These are phyloP conservation scores for Tetracentron sinense DNA, from an alignment of 164 flowering plant species.

Conservation along the genomic window DNA sequence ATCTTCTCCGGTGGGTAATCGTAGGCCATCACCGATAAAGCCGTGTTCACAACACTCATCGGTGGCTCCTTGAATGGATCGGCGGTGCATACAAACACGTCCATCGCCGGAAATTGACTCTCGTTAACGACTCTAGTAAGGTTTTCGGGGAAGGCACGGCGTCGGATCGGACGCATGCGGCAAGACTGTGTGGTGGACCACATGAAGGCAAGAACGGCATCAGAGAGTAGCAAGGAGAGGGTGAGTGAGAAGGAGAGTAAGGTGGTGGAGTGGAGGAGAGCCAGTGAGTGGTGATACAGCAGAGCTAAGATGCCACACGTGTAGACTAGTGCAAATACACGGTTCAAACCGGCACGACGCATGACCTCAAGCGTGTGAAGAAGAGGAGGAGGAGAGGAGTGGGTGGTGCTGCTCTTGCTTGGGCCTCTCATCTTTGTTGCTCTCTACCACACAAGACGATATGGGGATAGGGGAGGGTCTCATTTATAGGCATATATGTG, in stretches of 20 bases:
- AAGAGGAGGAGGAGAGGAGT: too few species aligned
- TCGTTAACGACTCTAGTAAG: slow-evolving; percentile 8
- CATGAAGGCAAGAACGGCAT: slow-evolving; percentile 20
- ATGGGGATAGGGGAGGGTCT: too few species aligned
- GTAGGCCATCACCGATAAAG: slow-evolving; percentile 26
- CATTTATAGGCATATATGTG: too few species aligned
- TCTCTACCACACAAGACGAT: too few species aligned
- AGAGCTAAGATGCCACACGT: too few species aligned
- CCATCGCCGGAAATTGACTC: slow-evolving; percentile 19
- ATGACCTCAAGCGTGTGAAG: too few species aligned
- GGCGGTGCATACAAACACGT: slow-evolving; percentile 35
- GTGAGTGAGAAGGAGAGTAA: not conserved
- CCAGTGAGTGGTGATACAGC: not conserved
- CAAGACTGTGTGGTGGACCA: slow-evolving; percentile 19
- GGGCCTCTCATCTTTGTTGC: too few species aligned
- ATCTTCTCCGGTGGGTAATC: slow-evolving; percentile 29
- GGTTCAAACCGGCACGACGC: too few species aligned
- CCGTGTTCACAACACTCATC: slow-evolving; percentile 22
- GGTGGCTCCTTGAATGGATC: slow-evolving; percentile 36
- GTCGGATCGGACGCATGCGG: slow-evolving; percentile 23
- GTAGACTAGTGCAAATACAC: too few species aligned
- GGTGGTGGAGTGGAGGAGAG: slow-evolving; percentile 12
- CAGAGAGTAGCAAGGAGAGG: slow-evolving; percentile 16
- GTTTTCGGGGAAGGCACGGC: slow-evolving; percentile 19
- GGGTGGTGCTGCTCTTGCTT: too few species aligned